phyloP scores from a whole-genome alignment of 2,329 filamentous ascomycete genomes.

The Blastomyces percursus region DNA sequence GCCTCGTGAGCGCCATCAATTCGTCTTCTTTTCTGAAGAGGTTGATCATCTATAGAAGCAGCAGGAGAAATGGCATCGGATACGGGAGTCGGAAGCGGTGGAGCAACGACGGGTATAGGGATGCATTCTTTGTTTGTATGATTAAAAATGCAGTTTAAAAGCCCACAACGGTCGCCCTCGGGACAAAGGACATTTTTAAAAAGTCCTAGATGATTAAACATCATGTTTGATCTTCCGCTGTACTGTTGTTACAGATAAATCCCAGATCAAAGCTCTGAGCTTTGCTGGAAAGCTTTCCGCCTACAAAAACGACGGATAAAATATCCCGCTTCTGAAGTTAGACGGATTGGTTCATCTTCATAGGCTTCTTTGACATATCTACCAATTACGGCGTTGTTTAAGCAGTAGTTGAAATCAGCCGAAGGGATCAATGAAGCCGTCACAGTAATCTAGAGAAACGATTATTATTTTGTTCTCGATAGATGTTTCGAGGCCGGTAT shows the following conservation, averaged over 20 bases:
- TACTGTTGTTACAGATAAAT: not conserved
- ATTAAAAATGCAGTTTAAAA: constrained; percentile 49
- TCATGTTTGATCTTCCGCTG: constrained; percentile 19
- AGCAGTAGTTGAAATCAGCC: not conserved
- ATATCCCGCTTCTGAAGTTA: not conserved
- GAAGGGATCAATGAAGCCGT: not conserved
- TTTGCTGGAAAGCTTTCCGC: not conserved
- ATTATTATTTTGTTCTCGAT: not conserved
- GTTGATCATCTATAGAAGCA: constrained; percentile 12
- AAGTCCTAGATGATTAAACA: constrained; percentile 47
- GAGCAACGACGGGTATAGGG: constrained; percentile 7
- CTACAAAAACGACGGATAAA: no score
- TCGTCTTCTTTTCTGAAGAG: constrained; percentile 24
- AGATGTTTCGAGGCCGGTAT: not conserved
- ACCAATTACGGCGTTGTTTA: not conserved
- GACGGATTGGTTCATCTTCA: not conserved
- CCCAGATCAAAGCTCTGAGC: not conserved
- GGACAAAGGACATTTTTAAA: constrained; percentile 47
- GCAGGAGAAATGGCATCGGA: not conserved
- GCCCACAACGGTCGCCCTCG: constrained; percentile 37
- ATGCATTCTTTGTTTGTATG: constrained; percentile 30
- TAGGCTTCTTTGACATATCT: not conserved
- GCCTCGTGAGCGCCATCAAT: constrained; percentile 2
- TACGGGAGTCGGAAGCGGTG: not conserved
- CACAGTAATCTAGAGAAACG: not conserved